phyloP scores from a whole-genome alignment of 2,329 filamentous ascomycete genomes.

The Colletotrichum falcatum region DNA sequence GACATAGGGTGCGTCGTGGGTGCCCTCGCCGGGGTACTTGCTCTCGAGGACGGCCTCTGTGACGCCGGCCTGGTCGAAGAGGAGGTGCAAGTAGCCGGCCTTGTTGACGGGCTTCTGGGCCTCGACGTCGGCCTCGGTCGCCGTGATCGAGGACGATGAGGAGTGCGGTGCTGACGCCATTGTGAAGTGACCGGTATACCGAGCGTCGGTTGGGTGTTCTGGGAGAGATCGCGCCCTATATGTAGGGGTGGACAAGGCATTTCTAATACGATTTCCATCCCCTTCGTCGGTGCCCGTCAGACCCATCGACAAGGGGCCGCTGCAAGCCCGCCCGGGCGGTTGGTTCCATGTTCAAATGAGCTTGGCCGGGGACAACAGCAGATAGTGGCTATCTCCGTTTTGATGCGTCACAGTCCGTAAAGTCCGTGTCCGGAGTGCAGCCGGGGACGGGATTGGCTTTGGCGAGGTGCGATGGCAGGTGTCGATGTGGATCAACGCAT shows the following conservation, averaged over 20 bases:
- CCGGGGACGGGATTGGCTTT: slow-evolving; percentile 5
- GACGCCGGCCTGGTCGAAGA: slow-evolving; percentile 69
- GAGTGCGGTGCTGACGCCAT: slow-evolving; percentile 44
- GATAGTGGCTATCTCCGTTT: slow-evolving; percentile 36
- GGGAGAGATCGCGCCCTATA: no score
- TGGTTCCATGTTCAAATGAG: slow-evolving; percentile 27
- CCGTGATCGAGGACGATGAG: slow-evolving; percentile 49
- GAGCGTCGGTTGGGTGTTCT: no score
- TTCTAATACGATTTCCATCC: slow-evolving; percentile 34
- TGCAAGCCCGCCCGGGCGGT: slow-evolving; percentile 22
- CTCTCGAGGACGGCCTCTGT: slow-evolving; percentile 67
- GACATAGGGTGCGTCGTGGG: slow-evolving; percentile 70
- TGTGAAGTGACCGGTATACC: neutral
- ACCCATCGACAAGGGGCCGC: slow-evolving; percentile 22
- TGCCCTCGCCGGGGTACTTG: slow-evolving; percentile 70
- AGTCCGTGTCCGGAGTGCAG: neutral
- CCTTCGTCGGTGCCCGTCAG: slow-evolving; percentile 32
- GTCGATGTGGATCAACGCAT: neutral
- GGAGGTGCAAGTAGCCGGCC: slow-evolving; percentile 62
- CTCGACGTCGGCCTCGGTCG: slow-evolving; percentile 57
- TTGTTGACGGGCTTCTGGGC: slow-evolving; percentile 50
- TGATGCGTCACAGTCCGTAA: neutral
- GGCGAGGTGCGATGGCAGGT: slow-evolving; percentile 34
- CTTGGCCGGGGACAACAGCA: slow-evolving; percentile 16
- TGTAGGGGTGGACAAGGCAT: slow-evolving; percentile 18